A percentile compares a stretch with the other conserved stretches of the same genome.
Evolutionary conservation across 2,329 filamentous ascomycete species (phyloP).

Genomic region (Ophiocordyceps polyrhachis-furcata): DNA sequence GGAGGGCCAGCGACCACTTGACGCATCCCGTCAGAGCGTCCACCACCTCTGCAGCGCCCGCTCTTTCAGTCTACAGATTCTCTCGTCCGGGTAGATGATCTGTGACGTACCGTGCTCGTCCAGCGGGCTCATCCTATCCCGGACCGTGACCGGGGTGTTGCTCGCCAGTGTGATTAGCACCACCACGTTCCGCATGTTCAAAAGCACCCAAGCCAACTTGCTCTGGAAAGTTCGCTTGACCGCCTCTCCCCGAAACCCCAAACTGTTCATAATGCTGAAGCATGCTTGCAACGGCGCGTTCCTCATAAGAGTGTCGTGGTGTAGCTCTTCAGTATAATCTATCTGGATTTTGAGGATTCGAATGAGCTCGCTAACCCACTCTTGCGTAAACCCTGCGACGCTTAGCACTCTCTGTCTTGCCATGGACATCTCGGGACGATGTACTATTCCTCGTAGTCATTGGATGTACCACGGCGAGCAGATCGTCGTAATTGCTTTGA

Average conservation of each 20-base stretch:
- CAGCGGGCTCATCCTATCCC: slow-evolving; percentile 37
- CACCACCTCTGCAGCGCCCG: slow-evolving; percentile 41
- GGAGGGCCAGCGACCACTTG: slow-evolving; percentile 59
- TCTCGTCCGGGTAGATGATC: too few species aligned
- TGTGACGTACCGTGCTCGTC: slow-evolving; percentile 33
- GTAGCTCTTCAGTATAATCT: slow-evolving; percentile 64
- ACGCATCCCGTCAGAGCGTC: slow-evolving; percentile 55
- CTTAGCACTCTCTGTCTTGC: slow-evolving; percentile 5
- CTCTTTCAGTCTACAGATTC: slow-evolving; percentile 3
- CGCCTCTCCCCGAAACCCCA: slow-evolving; percentile 52
- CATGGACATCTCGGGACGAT: neutral
- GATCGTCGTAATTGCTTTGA: slow-evolving; percentile 44
- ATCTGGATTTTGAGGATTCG: slow-evolving; percentile 52
- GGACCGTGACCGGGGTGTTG: slow-evolving; percentile 32
- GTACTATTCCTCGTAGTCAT: slow-evolving; percentile 16
- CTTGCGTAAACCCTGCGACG: slow-evolving; percentile 33
- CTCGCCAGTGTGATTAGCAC: slow-evolving; percentile 46
- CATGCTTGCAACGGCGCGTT: slow-evolving; percentile 57
- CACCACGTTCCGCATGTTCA: slow-evolving; percentile 57
- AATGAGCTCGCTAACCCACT: slow-evolving; percentile 49
- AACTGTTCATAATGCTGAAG: slow-evolving; percentile 58
- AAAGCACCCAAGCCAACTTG: slow-evolving; percentile 54
- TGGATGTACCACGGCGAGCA: slow-evolving; percentile 48
- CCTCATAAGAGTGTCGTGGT: slow-evolving; percentile 52
- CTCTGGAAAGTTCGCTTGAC: slow-evolving; percentile 44